A percentile compares a stretch with the other conserved stretches of the same genome.
These are phyloP conservation scores for Nemania diffusa DNA, from an alignment of 2,329 filamentous ascomycete species.

Conservation along the genomic window DNA sequence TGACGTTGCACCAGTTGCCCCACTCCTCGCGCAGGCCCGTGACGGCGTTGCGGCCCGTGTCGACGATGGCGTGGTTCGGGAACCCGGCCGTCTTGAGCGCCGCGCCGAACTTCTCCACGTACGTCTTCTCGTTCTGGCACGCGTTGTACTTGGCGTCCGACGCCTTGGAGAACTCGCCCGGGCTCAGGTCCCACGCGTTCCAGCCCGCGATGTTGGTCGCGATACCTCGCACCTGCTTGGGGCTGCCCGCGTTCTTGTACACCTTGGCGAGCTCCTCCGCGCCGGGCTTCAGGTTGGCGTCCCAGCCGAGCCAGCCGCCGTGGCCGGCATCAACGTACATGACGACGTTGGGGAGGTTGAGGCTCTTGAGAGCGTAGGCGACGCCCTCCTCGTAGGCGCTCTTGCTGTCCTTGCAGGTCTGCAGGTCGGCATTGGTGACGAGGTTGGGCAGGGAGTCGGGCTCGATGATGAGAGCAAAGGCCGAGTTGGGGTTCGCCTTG, in stretches of 20 bases:
- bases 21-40: slow-evolving; percentile 63
- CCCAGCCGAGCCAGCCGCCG: slow-evolving; percentile 70
- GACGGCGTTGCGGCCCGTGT: slow-evolving; percentile 53
- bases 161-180: slow-evolving; percentile 48
- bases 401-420: slow-evolving; percentile 61
- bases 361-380: slow-evolving; percentile 62
- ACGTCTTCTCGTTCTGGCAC: slow-evolving; percentile 67
- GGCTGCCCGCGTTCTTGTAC: slow-evolving; percentile 64
- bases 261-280: slow-evolving; percentile 61
- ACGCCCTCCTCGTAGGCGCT: slow-evolving; percentile 62
- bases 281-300: slow-evolving; percentile 63
- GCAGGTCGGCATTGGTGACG: slow-evolving; percentile 64
- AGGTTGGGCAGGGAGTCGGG: slow-evolving; percentile 69
- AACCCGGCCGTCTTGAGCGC: slow-evolving; percentile 64
- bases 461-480: slow-evolving; percentile 61
- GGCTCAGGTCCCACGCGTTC: slow-evolving; percentile 57
- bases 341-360: slow-evolving; percentile 67
- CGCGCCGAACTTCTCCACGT: slow-evolving; percentile 72
- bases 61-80: slow-evolving; percentile 53
- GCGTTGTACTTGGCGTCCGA: slow-evolving; percentile 58
- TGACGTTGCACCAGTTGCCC: slow-evolving; percentile 72
- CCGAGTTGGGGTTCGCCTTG: slow-evolving; percentile 58
- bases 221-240: slow-evolving; percentile 63
- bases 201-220: slow-evolving; percentile 69
- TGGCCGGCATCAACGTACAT: slow-evolving; percentile 70